These are phyloP conservation scores for Boletus insuetus DNA, from an alignment of 768 basidiomycete species.

Conservation along the genomic window DNA sequence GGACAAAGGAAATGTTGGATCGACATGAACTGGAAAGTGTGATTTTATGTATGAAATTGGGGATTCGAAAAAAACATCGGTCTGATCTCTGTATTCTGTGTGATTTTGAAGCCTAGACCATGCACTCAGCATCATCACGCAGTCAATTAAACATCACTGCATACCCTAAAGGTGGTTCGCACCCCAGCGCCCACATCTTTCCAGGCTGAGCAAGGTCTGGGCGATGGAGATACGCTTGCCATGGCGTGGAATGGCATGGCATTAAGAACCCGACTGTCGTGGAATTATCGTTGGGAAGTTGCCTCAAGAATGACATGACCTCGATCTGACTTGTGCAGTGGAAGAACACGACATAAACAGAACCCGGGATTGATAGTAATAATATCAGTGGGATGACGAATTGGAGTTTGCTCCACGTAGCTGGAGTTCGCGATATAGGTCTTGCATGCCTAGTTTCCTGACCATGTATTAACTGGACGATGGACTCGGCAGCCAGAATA, in stretches of 20 bases:
- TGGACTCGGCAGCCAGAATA: constrained; percentile 69
- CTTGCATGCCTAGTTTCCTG: not conserved
- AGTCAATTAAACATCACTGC: constrained; percentile 25
- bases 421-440: not conserved
- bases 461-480: constrained; percentile 46
- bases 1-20: constrained; percentile 64
- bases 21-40: constrained; percentile 65
- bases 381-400: constrained; percentile 42
- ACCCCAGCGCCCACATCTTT: constrained; percentile 80
- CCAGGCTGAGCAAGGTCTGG: constrained; percentile 53
- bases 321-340: constrained; percentile 80
- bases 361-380: constrained; percentile 54
- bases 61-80: constrained; percentile 72
- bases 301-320: constrained; percentile 67
- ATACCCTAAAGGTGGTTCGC: constrained; percentile 88
- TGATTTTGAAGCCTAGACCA: constrained; percentile 43
- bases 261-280: constrained; percentile 76
- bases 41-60: constrained; percentile 63
- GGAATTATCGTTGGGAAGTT: constrained; percentile 48
- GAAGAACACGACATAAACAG: constrained; percentile 67
- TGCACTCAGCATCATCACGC: constrained; percentile 8
- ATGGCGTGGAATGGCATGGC: constrained; percentile 97
- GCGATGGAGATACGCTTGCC: constrained; percentile 83
- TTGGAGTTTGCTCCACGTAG: constrained; percentile 16
- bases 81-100: constrained; percentile 71